phyloP scores from a whole-genome alignment of 2,329 filamentous ascomycete species.

The Apiospora aurea region DNA sequence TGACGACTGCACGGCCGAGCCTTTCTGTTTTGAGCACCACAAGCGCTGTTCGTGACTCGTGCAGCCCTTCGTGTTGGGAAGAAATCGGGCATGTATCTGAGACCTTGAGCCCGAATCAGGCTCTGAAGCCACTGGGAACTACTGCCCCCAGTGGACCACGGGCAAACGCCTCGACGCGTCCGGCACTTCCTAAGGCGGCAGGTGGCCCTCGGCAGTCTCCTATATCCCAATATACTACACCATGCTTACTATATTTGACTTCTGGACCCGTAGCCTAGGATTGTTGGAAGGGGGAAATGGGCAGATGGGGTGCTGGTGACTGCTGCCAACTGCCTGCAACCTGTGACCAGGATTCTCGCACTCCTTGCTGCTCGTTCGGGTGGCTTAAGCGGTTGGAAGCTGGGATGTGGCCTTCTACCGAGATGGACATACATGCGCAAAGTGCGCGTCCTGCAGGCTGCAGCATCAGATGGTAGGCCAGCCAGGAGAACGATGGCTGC shows the following conservation, averaged over 20 bases:
- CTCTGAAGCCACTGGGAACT: background rate
- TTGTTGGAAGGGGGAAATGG: background rate
- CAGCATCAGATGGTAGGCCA: background rate
- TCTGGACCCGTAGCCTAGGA: background rate
- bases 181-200: slow-evolving; percentile 17
- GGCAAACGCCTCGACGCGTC: background rate
- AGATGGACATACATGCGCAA: slow-evolving; percentile 6
- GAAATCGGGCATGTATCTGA: background rate
- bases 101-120: background rate
- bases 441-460: background rate
- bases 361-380: background rate
- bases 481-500: background rate
- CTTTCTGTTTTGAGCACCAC: slow-evolving; percentile 13
- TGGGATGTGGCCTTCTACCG: background rate
- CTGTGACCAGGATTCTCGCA: background rate
- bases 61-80: background rate
- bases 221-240: slow-evolving; percentile 5
- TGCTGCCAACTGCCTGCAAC: background rate
- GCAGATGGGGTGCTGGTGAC: background rate
- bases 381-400: background rate
- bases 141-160: background rate
- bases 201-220: slow-evolving; percentile 5
- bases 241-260: slow-evolving; percentile 15
- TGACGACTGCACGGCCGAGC: background rate
- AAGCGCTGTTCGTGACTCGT: background rate